These are phyloP conservation scores for Stachybotrys chlorohalonatus DNA, from an alignment of 2,329 filamentous ascomycete species.

Conservation along the genomic window DNA sequence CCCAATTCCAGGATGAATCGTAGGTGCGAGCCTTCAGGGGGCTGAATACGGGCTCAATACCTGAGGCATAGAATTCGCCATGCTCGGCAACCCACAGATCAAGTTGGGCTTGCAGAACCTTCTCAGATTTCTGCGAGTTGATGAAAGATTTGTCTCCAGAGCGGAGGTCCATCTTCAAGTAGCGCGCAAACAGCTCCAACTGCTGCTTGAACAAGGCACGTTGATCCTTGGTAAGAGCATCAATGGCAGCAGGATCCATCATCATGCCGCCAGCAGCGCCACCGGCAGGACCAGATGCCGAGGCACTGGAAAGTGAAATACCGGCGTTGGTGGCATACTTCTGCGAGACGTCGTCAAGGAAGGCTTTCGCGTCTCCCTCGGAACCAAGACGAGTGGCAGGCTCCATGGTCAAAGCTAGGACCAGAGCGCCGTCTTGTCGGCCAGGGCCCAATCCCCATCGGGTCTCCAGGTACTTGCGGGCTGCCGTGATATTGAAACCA, in stretches of 20 bases:
- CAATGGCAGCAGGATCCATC: conserved; percentile 97
- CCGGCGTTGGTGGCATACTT: conserved; percentile 83
- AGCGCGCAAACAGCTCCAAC: conserved; percentile 86
- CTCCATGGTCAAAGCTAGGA: conserved; percentile 89
- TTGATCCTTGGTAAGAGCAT: conserved; percentile 96
- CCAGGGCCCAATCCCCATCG: conserved; percentile 83
- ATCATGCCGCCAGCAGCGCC: conserved; percentile 82
- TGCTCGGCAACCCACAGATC: conserved; percentile 95
- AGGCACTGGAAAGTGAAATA: conserved; percentile 70
- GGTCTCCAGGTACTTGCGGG: conserved; percentile 90
- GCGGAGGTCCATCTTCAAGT: conserved; percentile 93
- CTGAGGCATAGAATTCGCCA: conserved; percentile 89
- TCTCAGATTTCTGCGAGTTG: conserved; percentile 73
- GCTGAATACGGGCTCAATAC: conserved; percentile 91
- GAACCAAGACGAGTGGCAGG: conserved; percentile 80
- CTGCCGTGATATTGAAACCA: conserved; percentile 96
- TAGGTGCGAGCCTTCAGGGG: conserved; percentile 91
- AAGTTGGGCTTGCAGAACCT: conserved; percentile 82
- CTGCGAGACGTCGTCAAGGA: conserved; percentile 78
- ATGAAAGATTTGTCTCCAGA: conserved; percentile 94
- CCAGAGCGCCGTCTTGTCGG: conserved; percentile 81
- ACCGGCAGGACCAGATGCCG: conserved; percentile 63
- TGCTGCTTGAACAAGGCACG: conserved; percentile 96
- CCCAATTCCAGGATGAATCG: conserved; percentile 99
- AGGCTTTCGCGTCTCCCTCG: conserved; percentile 85